Evolutionary conservation across 345 rosid species (phyloP), one percentile per base, ranked within the genome.

Genomic region (Brassica juncea): DNA sequence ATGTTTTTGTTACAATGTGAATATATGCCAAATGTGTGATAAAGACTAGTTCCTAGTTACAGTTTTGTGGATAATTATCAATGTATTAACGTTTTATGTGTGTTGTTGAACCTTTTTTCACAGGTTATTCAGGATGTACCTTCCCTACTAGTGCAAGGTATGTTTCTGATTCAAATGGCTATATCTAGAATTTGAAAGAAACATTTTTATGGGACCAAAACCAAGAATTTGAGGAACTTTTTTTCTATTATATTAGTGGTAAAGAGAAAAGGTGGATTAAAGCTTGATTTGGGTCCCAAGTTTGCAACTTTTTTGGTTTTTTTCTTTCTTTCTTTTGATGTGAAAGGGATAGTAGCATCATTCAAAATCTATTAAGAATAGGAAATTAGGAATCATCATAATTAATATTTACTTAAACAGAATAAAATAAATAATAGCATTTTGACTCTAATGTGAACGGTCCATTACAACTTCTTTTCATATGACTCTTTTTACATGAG

Each of bases 71-170:
- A 39, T 58, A 8, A 4, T 7, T 10, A 58, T 32, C 68, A 28
- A 0, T 11, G 0, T 25, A 8, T 35, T 75, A 57, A 70, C 68
- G 44, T 66, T 1, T 79, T 75, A 15, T 79, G 15, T 57, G 27
- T 66, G n/a, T 66, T 66, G 19, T 44, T 58, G n/a, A 44, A 3
- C 16, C 61, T 9, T 37, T 60, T 54, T 4, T 70, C 19, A 73
- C 84, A 83, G 86, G 86, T 68, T 72, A 73, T 64, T 5, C 86
- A 15, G 86, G 86, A 66, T 83, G 86, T 73, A 1, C 77, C 6
- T 83, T 68, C 49, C 86, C 86, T 47, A 31, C 84, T 55, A 80
- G 86, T 77, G 82, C 65, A 74, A 77, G 86, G 86, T 83, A 77
- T 83, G 74, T 57, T 66, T 79, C 65, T 47, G 35, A 61, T 81